Conservation (phyloP, 306 rosid species). For the Macrotyloma uniflorum region DNA sequence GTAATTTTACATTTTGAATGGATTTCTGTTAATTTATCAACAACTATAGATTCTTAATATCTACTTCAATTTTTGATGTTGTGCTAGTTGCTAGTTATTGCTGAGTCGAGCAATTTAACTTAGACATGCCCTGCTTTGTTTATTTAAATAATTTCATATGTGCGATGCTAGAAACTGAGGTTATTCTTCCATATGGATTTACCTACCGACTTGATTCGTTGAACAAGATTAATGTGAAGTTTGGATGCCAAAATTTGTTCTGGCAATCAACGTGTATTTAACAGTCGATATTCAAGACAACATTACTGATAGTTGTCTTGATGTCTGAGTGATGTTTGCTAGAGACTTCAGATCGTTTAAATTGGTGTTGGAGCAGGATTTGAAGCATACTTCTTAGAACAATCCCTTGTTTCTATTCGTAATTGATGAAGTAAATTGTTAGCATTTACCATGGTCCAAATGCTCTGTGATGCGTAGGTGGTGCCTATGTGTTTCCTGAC, state of each 20-base stretch:
- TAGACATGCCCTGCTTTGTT: not conserved
- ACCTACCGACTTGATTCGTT: not conserved
- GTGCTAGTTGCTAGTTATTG: constrained; percentile 16
- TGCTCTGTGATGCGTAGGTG: too few species aligned
- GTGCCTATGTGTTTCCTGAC: too few species aligned
- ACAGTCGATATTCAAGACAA: too few species aligned
- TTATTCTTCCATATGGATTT: not conserved
- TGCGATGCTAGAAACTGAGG: not conserved
- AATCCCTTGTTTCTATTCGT: too few species aligned
- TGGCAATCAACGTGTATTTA: not conserved
- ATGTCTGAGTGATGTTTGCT: too few species aligned
- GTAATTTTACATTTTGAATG: not conserved
- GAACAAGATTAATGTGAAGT: not conserved
- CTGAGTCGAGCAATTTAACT: not conserved
- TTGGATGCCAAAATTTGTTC: too few species aligned
- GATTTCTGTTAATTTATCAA: constrained; percentile 9
- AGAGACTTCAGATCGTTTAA: too few species aligned
- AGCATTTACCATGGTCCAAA: too few species aligned
- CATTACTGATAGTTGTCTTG: too few species aligned
- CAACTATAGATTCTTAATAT: not conserved
- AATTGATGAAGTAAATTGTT: too few species aligned
- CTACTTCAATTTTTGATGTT: constrained; percentile 15
- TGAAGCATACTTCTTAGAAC: too few species aligned
- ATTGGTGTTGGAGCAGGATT: too few species aligned
- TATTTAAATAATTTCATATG: not conserved